phyloP scores from a whole-genome alignment of 148 eudicot genomes.

The Heliosperma pusillum region DNA sequence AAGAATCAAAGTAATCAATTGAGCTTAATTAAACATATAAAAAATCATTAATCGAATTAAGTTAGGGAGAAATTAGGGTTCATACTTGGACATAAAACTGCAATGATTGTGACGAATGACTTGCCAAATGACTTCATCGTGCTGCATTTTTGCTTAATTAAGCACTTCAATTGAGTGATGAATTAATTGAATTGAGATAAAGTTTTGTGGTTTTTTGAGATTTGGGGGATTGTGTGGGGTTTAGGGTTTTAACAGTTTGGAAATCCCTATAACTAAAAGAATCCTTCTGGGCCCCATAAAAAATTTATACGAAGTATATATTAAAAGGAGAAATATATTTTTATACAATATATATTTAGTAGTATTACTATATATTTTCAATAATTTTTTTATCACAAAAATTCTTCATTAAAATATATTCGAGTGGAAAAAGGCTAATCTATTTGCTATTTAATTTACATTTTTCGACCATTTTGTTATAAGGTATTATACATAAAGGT shows the following conservation, averaged over 20 bases:
- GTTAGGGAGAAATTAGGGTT: constrained; percentile 5
- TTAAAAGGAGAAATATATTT: no score
- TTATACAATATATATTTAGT: no score
- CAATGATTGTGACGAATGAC: constrained; percentile 92
- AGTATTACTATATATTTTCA: no score
- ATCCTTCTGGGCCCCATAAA: no score
- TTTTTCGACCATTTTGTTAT: no score
- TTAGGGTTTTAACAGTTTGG: constrained; percentile 15
- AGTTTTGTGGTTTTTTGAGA: neutral
- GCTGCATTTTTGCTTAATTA: constrained; percentile 60
- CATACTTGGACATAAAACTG: constrained; percentile 92
- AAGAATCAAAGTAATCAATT: neutral
- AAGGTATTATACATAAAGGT: no score
- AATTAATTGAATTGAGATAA: neutral
- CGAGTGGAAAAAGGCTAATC: no score
- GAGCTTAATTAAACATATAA: neutral
- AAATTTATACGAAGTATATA: no score
- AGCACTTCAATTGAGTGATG: neutral
- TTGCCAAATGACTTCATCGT: constrained; percentile 97
- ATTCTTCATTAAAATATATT: no score
- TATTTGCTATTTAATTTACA: no score
- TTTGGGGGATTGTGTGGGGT: constrained; percentile 4
- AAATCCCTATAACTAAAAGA: no score
- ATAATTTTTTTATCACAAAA: no score
- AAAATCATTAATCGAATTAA: neutral